Percentiles rank a stretch among this genome's conserved stretches.
These are phyloP conservation scores for Scenedesmus sp. DNA, from an alignment of 163 green algal genomes.

Conservation along the genomic window DNA sequence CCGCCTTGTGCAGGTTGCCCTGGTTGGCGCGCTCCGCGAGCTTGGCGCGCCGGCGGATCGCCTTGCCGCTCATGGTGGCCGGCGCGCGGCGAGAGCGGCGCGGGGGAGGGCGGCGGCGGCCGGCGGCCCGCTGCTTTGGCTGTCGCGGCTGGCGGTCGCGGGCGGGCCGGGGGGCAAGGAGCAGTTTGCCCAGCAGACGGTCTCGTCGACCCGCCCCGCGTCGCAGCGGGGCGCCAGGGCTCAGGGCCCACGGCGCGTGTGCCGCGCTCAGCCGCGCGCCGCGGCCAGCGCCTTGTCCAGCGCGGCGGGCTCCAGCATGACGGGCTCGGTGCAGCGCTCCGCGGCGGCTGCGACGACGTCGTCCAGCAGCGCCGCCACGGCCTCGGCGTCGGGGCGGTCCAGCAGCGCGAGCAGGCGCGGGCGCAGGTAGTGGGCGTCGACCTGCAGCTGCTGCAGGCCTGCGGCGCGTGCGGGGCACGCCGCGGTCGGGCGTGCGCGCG, in stretches of 20 bases:
- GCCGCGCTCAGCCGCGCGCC: neutral
- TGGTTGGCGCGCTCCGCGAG: conserved; percentile 14
- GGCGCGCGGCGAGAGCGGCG: too few species aligned
- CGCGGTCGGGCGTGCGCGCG: too few species aligned
- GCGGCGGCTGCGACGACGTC: conserved; percentile 76
- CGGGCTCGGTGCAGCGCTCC: conserved; percentile 77
- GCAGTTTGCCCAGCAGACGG: neutral
- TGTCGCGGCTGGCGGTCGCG: too few species aligned
- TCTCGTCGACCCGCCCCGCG: too few species aligned
- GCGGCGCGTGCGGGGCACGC: conserved; percentile 1
- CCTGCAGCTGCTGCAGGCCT: conserved; percentile 82
- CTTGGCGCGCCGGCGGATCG: conserved; percentile 23
- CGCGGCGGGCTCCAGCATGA: conserved; percentile 74
- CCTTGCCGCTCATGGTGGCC: conserved; percentile 32
- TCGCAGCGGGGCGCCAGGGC: neutral
- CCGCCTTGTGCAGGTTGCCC: conserved; percentile 33
- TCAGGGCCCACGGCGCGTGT: neutral
- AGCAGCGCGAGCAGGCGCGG: conserved; percentile 60
- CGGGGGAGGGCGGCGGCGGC: too few species aligned
- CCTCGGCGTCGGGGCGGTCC: conserved; percentile 42
- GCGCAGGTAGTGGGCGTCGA: conserved; percentile 85
- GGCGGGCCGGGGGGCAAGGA: neutral
- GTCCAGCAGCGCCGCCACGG: conserved; percentile 75
- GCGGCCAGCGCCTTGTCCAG: conserved; percentile 73
- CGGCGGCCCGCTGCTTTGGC: too few species aligned